Evolutionary conservation across 2,329 filamentous ascomycete genomes (phyloP).

Genomic region (Hypocreales sp.): DNA sequence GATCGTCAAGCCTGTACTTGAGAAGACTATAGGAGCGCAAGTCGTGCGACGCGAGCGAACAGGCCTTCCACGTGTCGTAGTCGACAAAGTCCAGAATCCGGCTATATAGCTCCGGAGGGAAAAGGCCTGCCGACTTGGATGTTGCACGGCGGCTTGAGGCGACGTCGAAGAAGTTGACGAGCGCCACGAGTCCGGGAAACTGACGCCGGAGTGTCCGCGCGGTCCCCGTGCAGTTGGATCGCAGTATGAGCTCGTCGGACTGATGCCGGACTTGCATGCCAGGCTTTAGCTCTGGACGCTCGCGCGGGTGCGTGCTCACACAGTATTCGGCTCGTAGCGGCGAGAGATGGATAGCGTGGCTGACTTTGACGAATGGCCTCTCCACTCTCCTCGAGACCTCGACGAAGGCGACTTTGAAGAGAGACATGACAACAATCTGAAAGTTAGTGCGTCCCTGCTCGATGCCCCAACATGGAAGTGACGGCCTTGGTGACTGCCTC

Average conservation of each 20-base stretch:
- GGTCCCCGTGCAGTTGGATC: constrained; percentile 1
- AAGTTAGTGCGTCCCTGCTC: constrained; percentile 6
- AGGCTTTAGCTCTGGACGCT: constrained; percentile 3
- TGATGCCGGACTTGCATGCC: not conserved
- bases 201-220: constrained; percentile 1
- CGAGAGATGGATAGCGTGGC: constrained; percentile 5
- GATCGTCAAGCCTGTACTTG: constrained; percentile 6
- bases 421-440: constrained; percentile 6
- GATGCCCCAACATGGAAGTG: constrained; percentile 5
- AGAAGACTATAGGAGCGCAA: constrained; percentile 5
- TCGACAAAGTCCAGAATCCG: constrained; percentile 7
- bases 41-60: constrained; percentile 3
- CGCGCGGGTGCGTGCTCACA: constrained; percentile 5
- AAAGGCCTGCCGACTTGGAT: constrained; percentile 2
- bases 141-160: constrained; percentile 4
- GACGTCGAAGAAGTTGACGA: constrained; percentile 9
- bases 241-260: constrained; percentile 1
- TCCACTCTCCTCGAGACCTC: constrained; percentile 5
- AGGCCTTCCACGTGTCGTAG: constrained; percentile 8
- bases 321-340: constrained; percentile 5
- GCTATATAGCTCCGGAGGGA: constrained; percentile 6
- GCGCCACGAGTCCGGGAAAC: constrained; percentile 6
- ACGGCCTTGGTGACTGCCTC: constrained; percentile 5
- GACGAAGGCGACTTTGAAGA: constrained; percentile 8
- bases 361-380: constrained; percentile 4